Evolutionary conservation across 1,139 yeast genomes (phyloP).

Genomic region (Trichomonascaceae sp.): DNA sequence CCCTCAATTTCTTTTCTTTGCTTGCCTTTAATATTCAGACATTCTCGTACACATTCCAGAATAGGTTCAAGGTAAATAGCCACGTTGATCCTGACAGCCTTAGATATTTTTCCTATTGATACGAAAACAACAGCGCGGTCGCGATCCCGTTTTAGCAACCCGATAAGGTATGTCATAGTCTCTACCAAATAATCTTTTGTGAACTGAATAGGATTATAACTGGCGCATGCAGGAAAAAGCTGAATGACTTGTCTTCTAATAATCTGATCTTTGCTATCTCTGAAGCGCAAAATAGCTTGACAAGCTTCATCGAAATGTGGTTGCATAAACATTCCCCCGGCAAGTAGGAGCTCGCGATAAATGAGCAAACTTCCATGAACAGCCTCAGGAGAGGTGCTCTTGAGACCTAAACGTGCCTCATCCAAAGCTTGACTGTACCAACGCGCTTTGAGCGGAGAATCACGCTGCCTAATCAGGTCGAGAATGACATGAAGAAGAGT

Average conservation of each 20-base stretch:
- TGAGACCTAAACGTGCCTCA: constrained; percentile 49
- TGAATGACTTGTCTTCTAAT: constrained; percentile 79
- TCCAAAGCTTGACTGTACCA: constrained; percentile 73
- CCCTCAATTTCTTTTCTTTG: constrained; percentile 69
- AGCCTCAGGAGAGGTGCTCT: constrained; percentile 51
- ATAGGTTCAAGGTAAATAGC: constrained; percentile 86
- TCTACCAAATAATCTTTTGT: constrained; percentile 77
- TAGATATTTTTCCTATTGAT: constrained; percentile 82
- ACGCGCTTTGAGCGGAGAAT: constrained; percentile 57
- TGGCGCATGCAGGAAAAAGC: constrained; percentile 76
- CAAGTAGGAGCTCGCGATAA: constrained; percentile 67
- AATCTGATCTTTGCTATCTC: constrained; percentile 68
- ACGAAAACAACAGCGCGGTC: constrained; percentile 74
- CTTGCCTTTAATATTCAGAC: constrained; percentile 58
- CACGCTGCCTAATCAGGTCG: constrained; percentile 72
- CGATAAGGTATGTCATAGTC: constrained; percentile 68
- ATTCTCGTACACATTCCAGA: constrained; percentile 76
- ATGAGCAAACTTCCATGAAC: constrained; percentile 84
- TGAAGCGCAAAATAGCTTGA: constrained; percentile 66
- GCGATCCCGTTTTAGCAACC: constrained; percentile 68
- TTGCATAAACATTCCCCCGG: constrained; percentile 60
- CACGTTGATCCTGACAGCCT: constrained; percentile 80
- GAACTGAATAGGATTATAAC: constrained; percentile 70
- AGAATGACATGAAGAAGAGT: constrained; percentile 72
- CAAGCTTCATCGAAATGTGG: constrained; percentile 73